These are phyloP conservation scores for Puccinia hordei DNA, from an alignment of 1,284 basidiomycete genomes.

Conservation along the genomic window DNA sequence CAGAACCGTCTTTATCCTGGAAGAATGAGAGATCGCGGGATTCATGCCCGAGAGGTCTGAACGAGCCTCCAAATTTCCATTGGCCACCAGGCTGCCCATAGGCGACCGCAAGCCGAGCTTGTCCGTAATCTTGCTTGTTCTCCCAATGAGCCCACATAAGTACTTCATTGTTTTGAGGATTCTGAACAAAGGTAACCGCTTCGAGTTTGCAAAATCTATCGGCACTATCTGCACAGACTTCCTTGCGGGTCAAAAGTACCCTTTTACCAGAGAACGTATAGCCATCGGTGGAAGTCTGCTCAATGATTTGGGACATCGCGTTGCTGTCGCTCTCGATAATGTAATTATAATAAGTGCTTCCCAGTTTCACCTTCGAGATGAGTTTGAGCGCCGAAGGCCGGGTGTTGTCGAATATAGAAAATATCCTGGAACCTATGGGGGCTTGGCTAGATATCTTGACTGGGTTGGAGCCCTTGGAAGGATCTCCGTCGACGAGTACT, in stretches of 20 bases:
- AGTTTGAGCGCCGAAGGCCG: conserved; percentile 7
- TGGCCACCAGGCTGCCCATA: conserved; percentile 26
- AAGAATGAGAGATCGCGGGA: conserved; percentile 34
- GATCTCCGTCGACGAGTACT: not conserved
- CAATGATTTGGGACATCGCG: conserved; percentile 29
- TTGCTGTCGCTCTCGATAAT: conserved; percentile 3
- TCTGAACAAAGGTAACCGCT: conserved; percentile 18
- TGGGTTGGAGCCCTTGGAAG: not conserved
- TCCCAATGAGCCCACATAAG: conserved; percentile 44
- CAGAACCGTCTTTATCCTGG: conserved; percentile 19
- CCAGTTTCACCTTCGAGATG: conserved; percentile 23
- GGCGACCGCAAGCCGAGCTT: conserved; percentile 14
- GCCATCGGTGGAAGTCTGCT: conserved; percentile 23
- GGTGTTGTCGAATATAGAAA: conserved; percentile 24
- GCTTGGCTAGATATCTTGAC: not conserved
- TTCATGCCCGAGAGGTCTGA: conserved; percentile 22
- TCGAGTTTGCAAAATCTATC: conserved; percentile 35
- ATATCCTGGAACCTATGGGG: not conserved
- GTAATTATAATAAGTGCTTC: conserved; percentile 17
- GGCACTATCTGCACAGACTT: conserved; percentile 21
- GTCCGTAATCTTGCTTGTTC: conserved; percentile 18
- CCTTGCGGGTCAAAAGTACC: conserved; percentile 20
- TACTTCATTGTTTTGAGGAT: conserved; percentile 19
- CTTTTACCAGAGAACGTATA: conserved; percentile 14
- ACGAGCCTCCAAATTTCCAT: conserved; percentile 25